These are phyloP conservation scores for Diplocarpon mali DNA, from an alignment of 2,329 filamentous ascomycete species.

Conservation along the genomic window DNA sequence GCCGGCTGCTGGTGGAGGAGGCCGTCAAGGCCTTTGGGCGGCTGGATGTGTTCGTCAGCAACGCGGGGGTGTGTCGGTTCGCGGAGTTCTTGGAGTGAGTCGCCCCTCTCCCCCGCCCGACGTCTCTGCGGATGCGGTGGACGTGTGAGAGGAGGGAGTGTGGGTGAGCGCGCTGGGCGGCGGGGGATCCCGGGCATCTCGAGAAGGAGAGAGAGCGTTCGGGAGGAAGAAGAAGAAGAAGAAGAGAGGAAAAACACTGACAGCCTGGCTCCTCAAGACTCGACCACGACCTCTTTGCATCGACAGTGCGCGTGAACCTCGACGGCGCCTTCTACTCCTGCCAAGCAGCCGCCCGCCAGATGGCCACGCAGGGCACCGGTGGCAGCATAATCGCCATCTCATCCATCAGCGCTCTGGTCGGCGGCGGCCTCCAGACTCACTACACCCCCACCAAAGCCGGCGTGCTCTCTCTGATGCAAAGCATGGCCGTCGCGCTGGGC, in stretches of 20 bases:
- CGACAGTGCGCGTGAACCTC: constrained; percentile 70
- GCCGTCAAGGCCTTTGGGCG: constrained; percentile 52
- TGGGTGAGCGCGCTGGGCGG: neutral
- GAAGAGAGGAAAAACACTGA: neutral
- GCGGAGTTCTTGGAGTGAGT: constrained; percentile 67
- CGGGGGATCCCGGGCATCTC: no score
- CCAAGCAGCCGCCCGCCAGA: constrained; percentile 75
- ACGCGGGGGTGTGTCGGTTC: constrained; percentile 83
- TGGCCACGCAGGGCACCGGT: constrained; percentile 55
- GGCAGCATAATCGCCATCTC: constrained; percentile 72
- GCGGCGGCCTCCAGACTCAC: constrained; percentile 68
- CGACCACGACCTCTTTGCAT: constrained; percentile 55
- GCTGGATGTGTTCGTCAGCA: constrained; percentile 73
- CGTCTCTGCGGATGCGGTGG: neutral
- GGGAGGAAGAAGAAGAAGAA: neutral
- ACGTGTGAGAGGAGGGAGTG: neutral
- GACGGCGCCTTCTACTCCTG: constrained; percentile 80
- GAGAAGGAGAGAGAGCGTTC: neutral
- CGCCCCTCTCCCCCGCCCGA: constrained; percentile 6
- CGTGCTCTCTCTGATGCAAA: constrained; percentile 72
- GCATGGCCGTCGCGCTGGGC: constrained; percentile 67
- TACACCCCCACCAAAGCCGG: constrained; percentile 88
- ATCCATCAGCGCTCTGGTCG: constrained; percentile 64
- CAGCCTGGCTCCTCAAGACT: constrained; percentile 36
- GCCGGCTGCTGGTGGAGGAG: constrained; percentile 51